Evolutionary conservation across 2,329 filamentous ascomycete species (phyloP).

Genomic region (Massarina eburnea): DNA sequence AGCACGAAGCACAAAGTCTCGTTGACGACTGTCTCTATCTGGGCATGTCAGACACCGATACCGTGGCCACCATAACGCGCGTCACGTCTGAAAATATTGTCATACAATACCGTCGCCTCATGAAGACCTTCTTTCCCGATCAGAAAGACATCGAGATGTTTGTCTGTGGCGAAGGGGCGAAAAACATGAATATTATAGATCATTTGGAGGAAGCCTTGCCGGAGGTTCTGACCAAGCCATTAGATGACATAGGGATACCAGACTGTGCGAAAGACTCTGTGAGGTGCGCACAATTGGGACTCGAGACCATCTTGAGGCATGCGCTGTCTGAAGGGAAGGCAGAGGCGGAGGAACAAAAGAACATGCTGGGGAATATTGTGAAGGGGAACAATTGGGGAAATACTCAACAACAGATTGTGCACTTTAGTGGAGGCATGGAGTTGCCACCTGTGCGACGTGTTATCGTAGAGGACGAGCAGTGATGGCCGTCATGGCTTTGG

Average conservation of each 20-base stretch:
- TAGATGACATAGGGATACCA: slow-evolving; percentile 61
- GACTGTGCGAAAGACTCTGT: slow-evolving; percentile 62
- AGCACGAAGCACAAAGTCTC: slow-evolving; percentile 56
- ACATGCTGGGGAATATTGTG: slow-evolving; percentile 10
- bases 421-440: slow-evolving; percentile 16
- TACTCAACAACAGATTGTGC: slow-evolving; percentile 8
- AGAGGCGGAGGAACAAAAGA: slow-evolving; percentile 46
- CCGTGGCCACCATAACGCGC: slow-evolving; percentile 61
- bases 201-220: slow-evolving; percentile 55
- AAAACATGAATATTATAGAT: slow-evolving; percentile 59
- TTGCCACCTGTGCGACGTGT: slow-evolving; percentile 1
- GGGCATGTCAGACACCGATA: slow-evolving; percentile 53
- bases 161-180: slow-evolving; percentile 63
- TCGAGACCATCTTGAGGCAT: slow-evolving; percentile 51
- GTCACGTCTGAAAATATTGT: slow-evolving; percentile 63
- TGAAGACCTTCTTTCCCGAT: slow-evolving; percentile 36
- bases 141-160: slow-evolving; percentile 58
- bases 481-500: too few relatives aligned
- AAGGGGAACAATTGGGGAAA: slow-evolving; percentile 19
- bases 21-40: slow-evolving; percentile 51
- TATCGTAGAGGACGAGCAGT: slow-evolving; percentile 1
- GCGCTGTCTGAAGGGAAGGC: not conserved
- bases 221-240: slow-evolving; percentile 53
- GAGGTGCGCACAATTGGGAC: slow-evolving; percentile 62
- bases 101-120: slow-evolving; percentile 52